Base-by-base conservation (phyloP, 1,139 yeast species). In the Candida tropicalis region DNA sequence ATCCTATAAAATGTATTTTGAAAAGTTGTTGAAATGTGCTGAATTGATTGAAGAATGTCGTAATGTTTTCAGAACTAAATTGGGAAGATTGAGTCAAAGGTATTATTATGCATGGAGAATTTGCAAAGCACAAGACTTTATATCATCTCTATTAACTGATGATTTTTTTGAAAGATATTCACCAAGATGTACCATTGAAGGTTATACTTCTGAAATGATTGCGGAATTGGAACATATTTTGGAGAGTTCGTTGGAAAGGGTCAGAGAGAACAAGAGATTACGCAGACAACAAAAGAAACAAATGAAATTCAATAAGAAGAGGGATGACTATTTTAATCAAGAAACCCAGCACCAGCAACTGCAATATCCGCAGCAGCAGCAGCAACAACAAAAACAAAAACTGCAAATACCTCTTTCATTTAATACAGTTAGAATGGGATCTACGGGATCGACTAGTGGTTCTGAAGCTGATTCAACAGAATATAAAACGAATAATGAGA, bases 41-140 rank as follows among this genome's bases (percentile, higher is more conserved):
- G 38, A 51, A 43, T 35, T 50, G 48, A 40, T 55, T 46, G 39
- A 50, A 2, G 50, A 55, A 39, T 57, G 60, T 25, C 51, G 53
- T 3, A 57, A 58, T 36, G 52, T 56, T 18, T 57, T 56, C 24
- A 47, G 61, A 24, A 56, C 54, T 13, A 41, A 49, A 2, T 47
- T 55, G 29, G 51, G 51, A 2, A 49, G 48, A 32, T 47, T 65
- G 38, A 60, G 68, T 31, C 60, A 60, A 34, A 51, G 72, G 29
- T 69, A 70, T 48, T 70, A 66, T 49, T 65, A 66, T 47, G 69
- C 74, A 1, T 68, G 74, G 65, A 57, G 68, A 49, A 56, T 68
- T 8, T 54, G 62, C 4, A 68, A 68, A 45, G 66, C 67, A 2
- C 64, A 63, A 25, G 52, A 59, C 4, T 65, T 62, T 35, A 44